These are phyloP conservation scores for Penicillium sp. DNA, from an alignment of 2,329 filamentous ascomycete genomes.

Conservation along the genomic window DNA sequence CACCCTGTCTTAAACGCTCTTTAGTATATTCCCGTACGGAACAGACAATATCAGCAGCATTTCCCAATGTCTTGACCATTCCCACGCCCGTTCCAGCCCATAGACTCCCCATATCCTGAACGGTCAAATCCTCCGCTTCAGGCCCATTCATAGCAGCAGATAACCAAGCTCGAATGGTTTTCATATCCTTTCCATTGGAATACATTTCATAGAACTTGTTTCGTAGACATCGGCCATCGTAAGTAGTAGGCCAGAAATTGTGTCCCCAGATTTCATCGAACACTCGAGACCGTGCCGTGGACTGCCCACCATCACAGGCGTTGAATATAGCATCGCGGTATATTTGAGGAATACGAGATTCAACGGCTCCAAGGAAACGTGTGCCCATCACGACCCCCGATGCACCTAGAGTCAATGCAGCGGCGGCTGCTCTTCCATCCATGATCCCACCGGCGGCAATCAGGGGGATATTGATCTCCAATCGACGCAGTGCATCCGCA, in stretches of 20 bases:
- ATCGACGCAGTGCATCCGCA: slow-evolving; percentile 6
- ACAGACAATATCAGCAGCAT: slow-evolving; percentile 9
- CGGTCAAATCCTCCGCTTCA: not conserved
- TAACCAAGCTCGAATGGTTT: slow-evolving; percentile 8
- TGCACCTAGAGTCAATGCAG: slow-evolving; percentile 55
- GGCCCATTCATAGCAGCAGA: not conserved
- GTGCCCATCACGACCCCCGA: slow-evolving; percentile 64
- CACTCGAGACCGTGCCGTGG: slow-evolving; percentile 13
- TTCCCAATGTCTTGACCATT: slow-evolving; percentile 8
- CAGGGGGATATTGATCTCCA: slow-evolving; percentile 40
- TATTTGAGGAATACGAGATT: slow-evolving; percentile 52
- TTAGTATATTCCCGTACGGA: not conserved
- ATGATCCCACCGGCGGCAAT: slow-evolving; percentile 57
- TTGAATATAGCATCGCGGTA: slow-evolving; percentile 54
- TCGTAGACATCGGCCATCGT: slow-evolving; percentile 17
- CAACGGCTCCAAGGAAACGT: slow-evolving; percentile 57
- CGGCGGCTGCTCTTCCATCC: slow-evolving; percentile 53
- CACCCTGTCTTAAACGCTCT: not conserved
- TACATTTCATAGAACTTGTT: slow-evolving; percentile 15
- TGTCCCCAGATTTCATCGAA: slow-evolving; percentile 20
- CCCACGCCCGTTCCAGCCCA: slow-evolving; percentile 24
- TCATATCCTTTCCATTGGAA: slow-evolving; percentile 1
- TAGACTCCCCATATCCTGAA: slow-evolving; percentile 15
- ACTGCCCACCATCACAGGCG: slow-evolving; percentile 52
- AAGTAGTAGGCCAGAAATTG: slow-evolving; percentile 15